Evolutionary conservation across 768 basidiomycete species (phyloP).

Genomic region (Plicaturopsis crispa): DNA sequence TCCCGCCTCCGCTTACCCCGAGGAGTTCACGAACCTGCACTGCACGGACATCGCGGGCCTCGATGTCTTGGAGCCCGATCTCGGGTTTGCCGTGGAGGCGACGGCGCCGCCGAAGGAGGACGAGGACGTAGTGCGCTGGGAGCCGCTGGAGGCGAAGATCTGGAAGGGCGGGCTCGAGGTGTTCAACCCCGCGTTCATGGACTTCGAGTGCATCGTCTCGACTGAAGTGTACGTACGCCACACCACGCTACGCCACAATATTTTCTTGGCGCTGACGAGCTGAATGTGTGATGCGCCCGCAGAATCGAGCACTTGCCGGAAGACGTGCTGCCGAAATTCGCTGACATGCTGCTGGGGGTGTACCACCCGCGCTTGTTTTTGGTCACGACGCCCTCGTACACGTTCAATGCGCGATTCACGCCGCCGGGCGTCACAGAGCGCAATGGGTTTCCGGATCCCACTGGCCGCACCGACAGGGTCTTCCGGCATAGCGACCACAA

Average conservation of each 20-base stretch:
- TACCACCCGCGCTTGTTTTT: constrained; percentile 72
- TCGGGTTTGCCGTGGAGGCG: constrained; percentile 44
- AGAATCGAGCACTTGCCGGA: constrained; percentile 78
- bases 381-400: constrained; percentile 81
- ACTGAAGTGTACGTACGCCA: constrained; percentile 70
- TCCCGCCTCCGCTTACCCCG: constrained; percentile 13
- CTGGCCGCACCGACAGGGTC: constrained; percentile 59
- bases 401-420: constrained; percentile 72
- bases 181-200: constrained; percentile 59
- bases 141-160: constrained; percentile 52
- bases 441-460: constrained; percentile 65
- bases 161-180: constrained; percentile 72
- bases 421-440: constrained; percentile 38
- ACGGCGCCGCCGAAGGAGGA: constrained; percentile 20
- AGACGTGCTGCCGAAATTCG: constrained; percentile 50
- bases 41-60: constrained; percentile 54
- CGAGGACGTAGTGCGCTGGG: constrained; percentile 48
- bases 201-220: constrained; percentile 64
- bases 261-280: constrained; percentile 4
- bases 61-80: constrained; percentile 49
- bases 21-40: constrained; percentile 52
- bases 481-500: constrained; percentile 84
- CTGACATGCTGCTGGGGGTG: constrained; percentile 64
- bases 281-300: constrained; percentile 7
- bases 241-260: too few relatives aligned